Evolutionary conservation across 2,329 filamentous ascomycete genomes (phyloP).

Genomic region (Fusarium sp.): DNA sequence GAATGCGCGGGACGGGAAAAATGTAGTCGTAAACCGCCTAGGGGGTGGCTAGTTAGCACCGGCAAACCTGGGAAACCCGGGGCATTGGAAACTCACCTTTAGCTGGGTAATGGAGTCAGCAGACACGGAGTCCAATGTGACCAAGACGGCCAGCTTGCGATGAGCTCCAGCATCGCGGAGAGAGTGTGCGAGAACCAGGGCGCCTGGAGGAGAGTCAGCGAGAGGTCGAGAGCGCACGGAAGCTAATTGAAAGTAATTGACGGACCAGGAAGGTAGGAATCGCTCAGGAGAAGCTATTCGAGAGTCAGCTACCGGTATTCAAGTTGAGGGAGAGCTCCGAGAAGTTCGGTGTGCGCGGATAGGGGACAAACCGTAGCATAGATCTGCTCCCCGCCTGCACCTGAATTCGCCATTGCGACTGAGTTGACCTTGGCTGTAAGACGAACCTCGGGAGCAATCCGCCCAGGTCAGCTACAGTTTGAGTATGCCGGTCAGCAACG

Average conservation of each 20-base stretch:
- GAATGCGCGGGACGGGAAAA: slow-evolving; percentile 84
- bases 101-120: slow-evolving; percentile 82
- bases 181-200: slow-evolving; percentile 93
- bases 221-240: background rate
- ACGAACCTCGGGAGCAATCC: slow-evolving; percentile 33
- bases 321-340: background rate
- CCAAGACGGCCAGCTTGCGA: slow-evolving; percentile 81
- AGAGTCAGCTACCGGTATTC: slow-evolving; percentile 11
- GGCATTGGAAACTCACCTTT: slow-evolving; percentile 64
- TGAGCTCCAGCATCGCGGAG: slow-evolving; percentile 88
- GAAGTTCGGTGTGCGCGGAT: slow-evolving; percentile 10
- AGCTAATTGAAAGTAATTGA: slow-evolving; percentile 33
- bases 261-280: slow-evolving; percentile 91
- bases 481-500: slow-evolving; percentile 39
- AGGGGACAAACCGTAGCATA: slow-evolving; percentile 67
- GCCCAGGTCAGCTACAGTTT: slow-evolving; percentile 40
- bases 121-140: slow-evolving; percentile 84
- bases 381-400: slow-evolving; percentile 57
- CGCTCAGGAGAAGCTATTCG: slow-evolving; percentile 86
- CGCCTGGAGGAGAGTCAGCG: slow-evolving; percentile 68
- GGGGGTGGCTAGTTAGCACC: slow-evolving; percentile 18
- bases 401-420: slow-evolving; percentile 52
- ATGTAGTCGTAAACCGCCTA: slow-evolving; percentile 89
- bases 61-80: background rate
- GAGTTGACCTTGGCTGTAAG: slow-evolving; percentile 35